These are phyloP conservation scores for Lathyrus oleraceus DNA, from an alignment of 306 rosid species.

Conservation along the genomic window DNA sequence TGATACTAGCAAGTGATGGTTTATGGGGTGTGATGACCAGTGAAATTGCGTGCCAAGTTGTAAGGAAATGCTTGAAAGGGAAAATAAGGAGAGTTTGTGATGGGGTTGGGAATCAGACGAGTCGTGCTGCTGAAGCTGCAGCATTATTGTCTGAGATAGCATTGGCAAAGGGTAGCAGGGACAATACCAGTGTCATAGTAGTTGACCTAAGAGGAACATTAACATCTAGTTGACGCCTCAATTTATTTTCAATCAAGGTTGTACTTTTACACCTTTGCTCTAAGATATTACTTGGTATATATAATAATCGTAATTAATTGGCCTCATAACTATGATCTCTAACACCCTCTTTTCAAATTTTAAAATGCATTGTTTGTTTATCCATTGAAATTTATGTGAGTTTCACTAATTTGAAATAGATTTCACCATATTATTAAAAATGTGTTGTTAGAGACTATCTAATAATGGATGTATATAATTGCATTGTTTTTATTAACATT, in stretches of 20 bases:
- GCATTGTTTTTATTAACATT: no score
- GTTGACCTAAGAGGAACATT: conserved; percentile 56
- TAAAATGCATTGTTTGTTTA: neutral
- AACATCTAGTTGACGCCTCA: conserved; percentile 28
- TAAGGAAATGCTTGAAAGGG: conserved; percentile 61
- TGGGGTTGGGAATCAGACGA: conserved; percentile 31
- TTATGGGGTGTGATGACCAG: conserved; percentile 82
- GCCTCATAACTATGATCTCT: neutral
- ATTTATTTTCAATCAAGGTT: neutral
- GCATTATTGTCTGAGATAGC: conserved; percentile 65
- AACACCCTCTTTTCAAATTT: neutral
- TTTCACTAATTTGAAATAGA: neutral
- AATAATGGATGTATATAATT: no score
- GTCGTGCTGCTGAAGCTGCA: conserved; percentile 64
- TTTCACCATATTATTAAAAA: no score
- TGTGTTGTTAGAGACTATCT: no score
- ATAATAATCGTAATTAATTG: neutral
- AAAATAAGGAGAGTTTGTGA: conserved; percentile 34
- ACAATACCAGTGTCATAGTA: conserved; percentile 83
- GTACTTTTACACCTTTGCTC: neutral
- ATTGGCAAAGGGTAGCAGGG: conserved; percentile 76
- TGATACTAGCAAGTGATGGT: conserved; percentile 85
- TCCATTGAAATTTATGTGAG: neutral
- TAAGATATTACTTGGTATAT: neutral
- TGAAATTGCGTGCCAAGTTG: conserved; percentile 65